Evolutionary conservation across 345 rosid species (phyloP).

Genomic region (Eucalyptus coolabah): DNA sequence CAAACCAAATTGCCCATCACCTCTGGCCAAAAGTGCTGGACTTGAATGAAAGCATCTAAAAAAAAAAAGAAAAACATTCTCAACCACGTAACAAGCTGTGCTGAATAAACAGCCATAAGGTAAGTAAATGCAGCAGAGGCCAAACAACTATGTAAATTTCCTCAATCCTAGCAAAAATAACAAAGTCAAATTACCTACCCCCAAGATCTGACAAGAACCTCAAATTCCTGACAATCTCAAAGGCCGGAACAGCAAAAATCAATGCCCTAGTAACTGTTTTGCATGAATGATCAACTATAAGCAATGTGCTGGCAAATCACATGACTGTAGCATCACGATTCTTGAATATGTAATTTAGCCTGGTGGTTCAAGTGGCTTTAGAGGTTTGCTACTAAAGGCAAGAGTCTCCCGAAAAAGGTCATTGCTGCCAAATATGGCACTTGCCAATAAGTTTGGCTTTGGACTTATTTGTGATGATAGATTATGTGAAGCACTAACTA

Average conservation of each 20-base stretch:
- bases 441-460: background rate
- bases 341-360: no score
- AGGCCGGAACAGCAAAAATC: background rate
- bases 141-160: background rate
- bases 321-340: no score
- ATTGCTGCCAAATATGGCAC: background rate
- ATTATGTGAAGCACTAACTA: background rate
- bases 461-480: background rate
- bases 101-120: background rate
- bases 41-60: slow-evolving; percentile 49
- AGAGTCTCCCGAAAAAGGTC: background rate
- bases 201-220: background rate
- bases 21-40: slow-evolving; percentile 29
- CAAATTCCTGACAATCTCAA: background rate
- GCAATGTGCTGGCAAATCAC: background rate
- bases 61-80: background rate
- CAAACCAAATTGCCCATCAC: slow-evolving; percentile 31
- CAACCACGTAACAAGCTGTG: background rate
- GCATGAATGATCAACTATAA: background rate
- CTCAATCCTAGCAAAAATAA: background rate
- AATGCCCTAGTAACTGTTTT: background rate
- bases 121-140: background rate
- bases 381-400: background rate
- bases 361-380: no score
- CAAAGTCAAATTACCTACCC: background rate